Base-by-base conservation (phyloP, 1,284 basidiomycete genomes). In the Ustilago crameri region DNA sequence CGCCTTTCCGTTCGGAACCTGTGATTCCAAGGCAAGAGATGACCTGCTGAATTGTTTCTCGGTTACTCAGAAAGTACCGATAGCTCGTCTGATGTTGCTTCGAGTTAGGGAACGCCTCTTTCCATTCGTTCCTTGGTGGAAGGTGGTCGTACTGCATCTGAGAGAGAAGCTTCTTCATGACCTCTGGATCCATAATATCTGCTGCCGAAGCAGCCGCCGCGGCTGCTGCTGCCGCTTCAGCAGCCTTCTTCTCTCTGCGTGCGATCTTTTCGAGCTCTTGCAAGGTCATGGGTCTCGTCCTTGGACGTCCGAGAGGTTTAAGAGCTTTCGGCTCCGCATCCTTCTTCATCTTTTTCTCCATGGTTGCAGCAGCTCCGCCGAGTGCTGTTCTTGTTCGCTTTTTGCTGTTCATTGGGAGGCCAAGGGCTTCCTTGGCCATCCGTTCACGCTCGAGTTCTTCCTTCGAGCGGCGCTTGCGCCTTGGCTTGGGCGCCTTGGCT, bases 1-100 rank as follows among this genome's bases (percentile, higher is more conserved):
- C 47, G 9, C 78, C 76, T 1, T 60, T 54, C 1, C 58, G 46
- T 18, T 70, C 61, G 2, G 40, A 37, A 15, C 47, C 30, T 12
- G 57, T 55, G 3, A 80, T 62, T 3, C 65, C 67, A 10, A 81
- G 56, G 5, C 52, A 34, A 15, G 50, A 34, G 18, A 79, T 70
- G 24, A 81, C 59, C 2, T 64, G 51, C 9, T 52, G 12, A 10
- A 70, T 57, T 9, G 75, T 80, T 2, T 68, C 54, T 3, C 54
- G 56, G 42, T 78, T 80, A 42, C 73, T 56, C 3, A 77, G 59
- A 58, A 81, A 79, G 61, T 80, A 80, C 3, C 78, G 72, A 48
- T 75, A 72, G 44, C 42, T 67, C 3, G 75, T 70, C 42, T 42
- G 32, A 5, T 54, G 18, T 20, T 44, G 26, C 40, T 68, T 72